Evolutionary conservation across 768 basidiomycete species (phyloP), one percentile per base, ranked within the genome.

Genomic region (Suillus sp.): DNA sequence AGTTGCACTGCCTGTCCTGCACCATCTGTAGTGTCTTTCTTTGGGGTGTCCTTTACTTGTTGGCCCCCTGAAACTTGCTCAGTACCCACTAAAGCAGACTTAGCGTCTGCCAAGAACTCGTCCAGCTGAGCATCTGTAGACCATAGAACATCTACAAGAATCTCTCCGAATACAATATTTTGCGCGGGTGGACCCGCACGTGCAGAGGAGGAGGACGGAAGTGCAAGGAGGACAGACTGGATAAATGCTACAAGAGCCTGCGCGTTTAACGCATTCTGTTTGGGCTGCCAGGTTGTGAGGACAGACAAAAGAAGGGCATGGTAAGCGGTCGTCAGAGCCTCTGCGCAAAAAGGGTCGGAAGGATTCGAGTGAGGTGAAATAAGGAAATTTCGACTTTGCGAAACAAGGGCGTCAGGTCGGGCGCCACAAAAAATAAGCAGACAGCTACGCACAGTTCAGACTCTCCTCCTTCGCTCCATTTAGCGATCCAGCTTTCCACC

Each of bases 101-200:
- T 86, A 51, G 81, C 81, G 67, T 92, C 89, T 16, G 75, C 72
- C 40, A 89, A 66, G 34, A 87, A 74, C 69, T 93, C 92, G 62
- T 95, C 93, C 63, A 94, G 74, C 66, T 90, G 86, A 42, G 84
- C 80, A 75, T 95, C 93, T 51, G 91, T 73, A 22, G 91, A 83
- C 93, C 93, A 95, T 51, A 93, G 80, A 69, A 91, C 81, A 71
- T 95, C 93, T 25, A 95, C 83, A 3, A 95, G 78, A 53, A 85
- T 74, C 68, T 93, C 91, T 13, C 88, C 88, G 62, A 93, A 85
- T 0, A 80, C 67, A 0, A 76, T 65, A 3, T 75, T 77, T 65
- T 81, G 79, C 9, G 80, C 74, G 13, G 81, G 78, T 54, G 79
- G 74, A 43, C 67, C 65, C 20, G 74, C 66, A 32, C 70, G 71